These are phyloP conservation scores for Epichloe sp. DNA, from an alignment of 2,329 filamentous ascomycete genomes.

Conservation along the genomic window DNA sequence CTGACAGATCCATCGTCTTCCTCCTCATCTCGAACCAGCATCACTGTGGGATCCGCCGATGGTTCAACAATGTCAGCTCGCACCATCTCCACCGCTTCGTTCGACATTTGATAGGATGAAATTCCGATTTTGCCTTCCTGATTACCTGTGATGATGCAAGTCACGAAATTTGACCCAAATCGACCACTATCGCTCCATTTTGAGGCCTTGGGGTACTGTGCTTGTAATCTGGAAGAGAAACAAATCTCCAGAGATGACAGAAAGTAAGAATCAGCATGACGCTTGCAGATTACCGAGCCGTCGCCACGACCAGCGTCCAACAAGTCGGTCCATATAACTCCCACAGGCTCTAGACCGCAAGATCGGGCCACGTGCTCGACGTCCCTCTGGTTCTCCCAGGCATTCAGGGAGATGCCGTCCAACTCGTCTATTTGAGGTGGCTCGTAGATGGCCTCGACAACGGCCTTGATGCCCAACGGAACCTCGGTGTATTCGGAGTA, in stretches of 20 bases:
- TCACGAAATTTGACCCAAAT: slow-evolving; percentile 95
- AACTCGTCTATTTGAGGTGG: slow-evolving; percentile 80
- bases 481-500: slow-evolving; percentile 89
- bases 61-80: slow-evolving; percentile 89
- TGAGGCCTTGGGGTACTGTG: slow-evolving; percentile 73
- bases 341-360: slow-evolving; percentile 79
- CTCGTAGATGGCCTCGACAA: slow-evolving; percentile 96
- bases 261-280: slow-evolving; percentile 90
- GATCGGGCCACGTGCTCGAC: slow-evolving; percentile 67
- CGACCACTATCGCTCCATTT: slow-evolving; percentile 95
- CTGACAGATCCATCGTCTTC: slow-evolving; percentile 60
- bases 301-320: slow-evolving; percentile 69
- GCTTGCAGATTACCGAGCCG: slow-evolving; percentile 83
- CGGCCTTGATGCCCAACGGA: slow-evolving; percentile 83
- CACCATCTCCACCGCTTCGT: slow-evolving; percentile 94
- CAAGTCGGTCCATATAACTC: slow-evolving; percentile 90
- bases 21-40: slow-evolving; percentile 89
- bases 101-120: slow-evolving; percentile 87
- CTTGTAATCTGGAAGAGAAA: slow-evolving; percentile 80
- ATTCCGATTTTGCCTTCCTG: slow-evolving; percentile 79
- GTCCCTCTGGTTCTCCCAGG: slow-evolving; percentile 75
- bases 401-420: slow-evolving; percentile 73
- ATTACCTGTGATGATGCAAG: slow-evolving; percentile 89
- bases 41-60: slow-evolving; percentile 80
- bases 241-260: slow-evolving; percentile 84